Conservation (phyloP, 257 asterid species). For the Solanum boliviense region DNA sequence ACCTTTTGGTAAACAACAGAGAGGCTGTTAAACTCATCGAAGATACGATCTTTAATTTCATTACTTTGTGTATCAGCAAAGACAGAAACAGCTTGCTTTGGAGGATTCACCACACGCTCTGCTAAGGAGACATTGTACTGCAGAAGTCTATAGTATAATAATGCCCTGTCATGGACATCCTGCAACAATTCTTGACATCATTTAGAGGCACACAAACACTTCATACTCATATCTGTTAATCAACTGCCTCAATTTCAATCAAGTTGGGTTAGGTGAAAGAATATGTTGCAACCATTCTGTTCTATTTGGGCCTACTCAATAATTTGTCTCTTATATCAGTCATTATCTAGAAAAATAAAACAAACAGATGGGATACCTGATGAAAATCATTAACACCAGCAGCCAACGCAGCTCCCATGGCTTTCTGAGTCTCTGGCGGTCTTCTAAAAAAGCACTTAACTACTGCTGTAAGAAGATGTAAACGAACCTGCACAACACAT, state of each 20-base stretch:
- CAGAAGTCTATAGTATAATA: constrained; percentile 87
- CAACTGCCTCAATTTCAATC: background rate
- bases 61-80: constrained; percentile 94
- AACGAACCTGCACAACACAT: constrained; percentile 62
- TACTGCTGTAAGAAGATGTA: constrained; percentile 89
- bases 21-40: constrained; percentile 95
- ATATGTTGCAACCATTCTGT: constrained; percentile 4
- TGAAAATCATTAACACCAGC: constrained; percentile 97
- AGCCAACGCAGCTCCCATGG: constrained; percentile 90
- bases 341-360: background rate
- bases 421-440: constrained; percentile 85
- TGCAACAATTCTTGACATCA: constrained; percentile 24
- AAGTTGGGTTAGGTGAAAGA: background rate
- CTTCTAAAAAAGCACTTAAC: constrained; percentile 90
- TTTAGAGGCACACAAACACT: background rate
- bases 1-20: constrained; percentile 98
- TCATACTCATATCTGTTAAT: background rate
- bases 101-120: constrained; percentile 90
- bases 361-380: constrained; percentile 42
- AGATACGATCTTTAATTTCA: constrained; percentile 96
- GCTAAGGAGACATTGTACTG: constrained; percentile 67
- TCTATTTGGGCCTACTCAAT: background rate
- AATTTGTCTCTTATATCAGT: background rate
- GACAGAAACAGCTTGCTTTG: constrained; percentile 98
- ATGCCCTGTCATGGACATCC: constrained; percentile 99